Evolutionary conservation across 306 rosid species (phyloP), one percentile per base, ranked within the genome.

Genomic region (Dalbergia cochinchinensis): DNA sequence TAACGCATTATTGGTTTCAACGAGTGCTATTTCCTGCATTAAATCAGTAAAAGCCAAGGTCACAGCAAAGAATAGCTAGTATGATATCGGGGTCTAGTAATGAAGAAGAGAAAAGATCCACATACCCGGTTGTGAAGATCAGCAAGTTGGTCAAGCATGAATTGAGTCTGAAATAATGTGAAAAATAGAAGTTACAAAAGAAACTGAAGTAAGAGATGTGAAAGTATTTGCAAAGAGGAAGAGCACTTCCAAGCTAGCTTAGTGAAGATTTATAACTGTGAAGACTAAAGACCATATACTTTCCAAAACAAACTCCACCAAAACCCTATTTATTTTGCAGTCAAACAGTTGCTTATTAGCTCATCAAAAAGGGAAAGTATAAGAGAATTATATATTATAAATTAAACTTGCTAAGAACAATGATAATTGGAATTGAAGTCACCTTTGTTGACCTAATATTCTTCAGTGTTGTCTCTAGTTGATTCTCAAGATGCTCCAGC

Each of bases 381-480:
- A 1, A 13, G 13, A 41, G 5, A 31, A 42, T 4, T 22, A 8
- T 5, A n/a, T 26, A 26, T 26, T n/a, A n/a, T n/a, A n/a, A n/a
- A n/a, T n/a, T n/a, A 7, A 55, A 33, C 34, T 53, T 12, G 53
- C 35, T 66, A 4, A 35, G 7, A 72, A 73, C 10, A 48, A 16
- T 16, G 10, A 58, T 66, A 44, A 5, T 22, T 70, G 54, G 71
- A 84, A 35, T 26, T 22, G 48, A 65, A 72, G 13, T 18, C 34
- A 92, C 98, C 98, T 91, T 94, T 18, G 90, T 89, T 68, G 97
- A 90, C 79, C 97, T 89, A 69, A 92, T 88, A 59, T 89, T 90
- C 80, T 58, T 88, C 78, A 94, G 84, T 65, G 97, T 85, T 67
- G 74, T 14, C 87, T 94, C 98, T 16, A 94, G 71, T 78, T 90